phyloP scores from a whole-genome alignment of 2,329 filamentous ascomycete genomes.

The Verticillium nonalfalfae region DNA sequence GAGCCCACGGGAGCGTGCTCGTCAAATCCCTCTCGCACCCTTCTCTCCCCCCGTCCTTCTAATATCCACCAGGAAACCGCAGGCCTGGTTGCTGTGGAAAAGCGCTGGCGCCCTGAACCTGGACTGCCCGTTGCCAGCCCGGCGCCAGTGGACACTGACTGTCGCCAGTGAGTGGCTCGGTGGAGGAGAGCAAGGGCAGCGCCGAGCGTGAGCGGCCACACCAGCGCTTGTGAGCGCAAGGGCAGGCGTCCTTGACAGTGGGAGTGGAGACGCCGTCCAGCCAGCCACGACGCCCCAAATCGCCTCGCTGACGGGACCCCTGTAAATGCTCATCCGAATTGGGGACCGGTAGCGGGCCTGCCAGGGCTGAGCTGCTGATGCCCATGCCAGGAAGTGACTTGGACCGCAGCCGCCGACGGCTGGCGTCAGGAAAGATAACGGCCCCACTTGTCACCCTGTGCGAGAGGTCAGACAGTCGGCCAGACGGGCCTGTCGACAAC shows the following conservation, averaged over 20 bases:
- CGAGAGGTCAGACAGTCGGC: background rate
- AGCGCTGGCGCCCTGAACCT: background rate
- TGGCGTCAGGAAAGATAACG: background rate
- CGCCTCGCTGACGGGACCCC: slow-evolving; percentile 6
- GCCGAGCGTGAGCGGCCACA: background rate
- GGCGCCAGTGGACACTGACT: background rate
- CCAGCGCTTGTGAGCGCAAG: background rate
- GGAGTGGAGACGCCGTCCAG: background rate
- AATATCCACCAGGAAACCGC: background rate
- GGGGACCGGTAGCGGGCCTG: background rate
- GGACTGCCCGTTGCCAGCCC: background rate
- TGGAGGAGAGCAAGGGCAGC: background rate
- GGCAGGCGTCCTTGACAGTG: background rate
- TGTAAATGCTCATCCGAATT: background rate
- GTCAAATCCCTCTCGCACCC: too few relatives aligned
- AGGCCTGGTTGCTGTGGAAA: background rate
- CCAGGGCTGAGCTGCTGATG: background rate
- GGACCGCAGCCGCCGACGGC: slow-evolving; percentile 1
- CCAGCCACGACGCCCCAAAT: slow-evolving; percentile 12
- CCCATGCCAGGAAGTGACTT: background rate
- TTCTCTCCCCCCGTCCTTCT: background rate
- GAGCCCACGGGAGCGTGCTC: too few relatives aligned
- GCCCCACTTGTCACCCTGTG: background rate
- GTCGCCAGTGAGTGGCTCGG: too few relatives aligned
- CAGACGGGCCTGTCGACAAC: background rate